phyloP scores from a whole-genome alignment of 108 stramenopile genomes.

The Pseudonitzschia delicatissima region DNA sequence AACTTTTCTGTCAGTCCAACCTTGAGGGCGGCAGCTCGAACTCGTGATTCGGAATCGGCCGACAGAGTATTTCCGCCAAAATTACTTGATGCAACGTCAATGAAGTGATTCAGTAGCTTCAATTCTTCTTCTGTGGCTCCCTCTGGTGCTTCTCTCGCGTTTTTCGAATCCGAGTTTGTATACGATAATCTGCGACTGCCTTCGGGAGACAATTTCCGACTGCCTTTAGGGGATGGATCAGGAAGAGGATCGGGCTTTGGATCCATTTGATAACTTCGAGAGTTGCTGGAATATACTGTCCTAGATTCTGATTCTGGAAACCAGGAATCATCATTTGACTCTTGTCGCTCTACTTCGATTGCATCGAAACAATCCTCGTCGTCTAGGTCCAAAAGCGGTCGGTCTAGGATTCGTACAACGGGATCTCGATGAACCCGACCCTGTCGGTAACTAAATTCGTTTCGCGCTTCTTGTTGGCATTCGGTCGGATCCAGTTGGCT shows the following conservation, averaged over 20 bases:
- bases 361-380: conserved; percentile 1
- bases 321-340: background rate
- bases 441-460: background rate
- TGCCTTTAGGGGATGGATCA: background rate
- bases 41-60: conserved; percentile 28
- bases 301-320: background rate
- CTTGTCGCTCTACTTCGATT: conserved; percentile 8
- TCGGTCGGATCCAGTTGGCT: background rate
- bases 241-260: conserved; percentile 1
- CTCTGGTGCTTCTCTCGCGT: conserved; percentile 26
- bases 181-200: background rate
- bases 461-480: background rate
- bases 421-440: background rate
- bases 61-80: conserved; percentile 28
- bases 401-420: background rate
- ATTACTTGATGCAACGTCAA: conserved; percentile 30
- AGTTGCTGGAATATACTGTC: background rate
- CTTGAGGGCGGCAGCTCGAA: conserved; percentile 34
- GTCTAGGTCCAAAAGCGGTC: background rate
- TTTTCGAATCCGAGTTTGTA: background rate
- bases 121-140: conserved; percentile 30
- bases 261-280: background rate
- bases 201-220: background rate
- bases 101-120: conserved; percentile 35
- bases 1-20: conserved; percentile 30